These are phyloP conservation scores for Sporothrix euskadiensis DNA, from an alignment of 2,329 filamentous ascomycete genomes.

Conservation along the genomic window DNA sequence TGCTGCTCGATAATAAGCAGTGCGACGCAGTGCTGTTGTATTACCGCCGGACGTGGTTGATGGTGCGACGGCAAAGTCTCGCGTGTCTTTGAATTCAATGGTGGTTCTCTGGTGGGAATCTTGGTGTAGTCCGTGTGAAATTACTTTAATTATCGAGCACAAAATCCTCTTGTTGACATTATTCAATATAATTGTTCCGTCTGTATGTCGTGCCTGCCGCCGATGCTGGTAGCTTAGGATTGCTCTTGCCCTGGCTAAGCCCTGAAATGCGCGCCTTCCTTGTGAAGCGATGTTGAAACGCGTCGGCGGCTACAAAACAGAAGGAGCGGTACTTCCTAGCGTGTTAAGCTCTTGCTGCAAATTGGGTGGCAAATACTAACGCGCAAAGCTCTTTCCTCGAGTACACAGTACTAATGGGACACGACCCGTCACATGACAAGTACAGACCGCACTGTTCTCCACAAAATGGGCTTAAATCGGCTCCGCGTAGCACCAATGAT, in stretches of 20 bases:
- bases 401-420: not conserved
- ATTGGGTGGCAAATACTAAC: not conserved
- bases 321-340: not conserved
- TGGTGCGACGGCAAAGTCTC: not conserved
- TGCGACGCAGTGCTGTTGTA: not conserved
- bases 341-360: not conserved
- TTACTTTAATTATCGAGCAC: not conserved
- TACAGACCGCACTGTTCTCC: not conserved
- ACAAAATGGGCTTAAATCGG: not conserved
- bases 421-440: not conserved
- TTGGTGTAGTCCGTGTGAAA: not conserved
- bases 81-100: too few relatives aligned
- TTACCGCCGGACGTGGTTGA: not conserved
- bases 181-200: not conserved
- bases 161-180: not conserved
- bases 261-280: slow-evolving; percentile 5
- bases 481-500: not conserved
- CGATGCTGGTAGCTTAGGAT: not conserved
- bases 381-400: not conserved
- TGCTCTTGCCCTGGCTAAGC: not conserved
- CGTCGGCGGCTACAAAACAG: slow-evolving; percentile 14
- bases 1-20: not conserved
- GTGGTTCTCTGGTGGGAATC: not conserved
- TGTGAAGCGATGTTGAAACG: slow-evolving; percentile 23
- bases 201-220: not conserved